A percentile compares a stretch with the other conserved stretches of the same genome.
Conservation (phyloP, 2,329 filamentous ascomycete species). For the Aspergillus fumigatus region DNA sequence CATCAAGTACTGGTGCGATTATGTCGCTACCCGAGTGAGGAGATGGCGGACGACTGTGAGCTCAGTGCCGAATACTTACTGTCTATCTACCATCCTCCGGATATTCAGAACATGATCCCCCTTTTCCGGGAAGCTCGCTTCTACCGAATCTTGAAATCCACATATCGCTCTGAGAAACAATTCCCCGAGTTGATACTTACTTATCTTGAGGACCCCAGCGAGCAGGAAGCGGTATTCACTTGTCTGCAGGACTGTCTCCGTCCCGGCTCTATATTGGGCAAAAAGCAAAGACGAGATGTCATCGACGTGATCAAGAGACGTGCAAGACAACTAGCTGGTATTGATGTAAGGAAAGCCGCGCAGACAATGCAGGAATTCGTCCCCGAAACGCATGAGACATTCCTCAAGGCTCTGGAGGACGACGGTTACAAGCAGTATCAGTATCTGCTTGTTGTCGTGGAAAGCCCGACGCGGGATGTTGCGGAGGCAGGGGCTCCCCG, state of each 20-base stretch:
- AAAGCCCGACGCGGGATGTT: conserved; percentile 48
- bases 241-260: conserved; percentile 73
- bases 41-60: conserved; percentile 88
- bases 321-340: conserved; percentile 60
- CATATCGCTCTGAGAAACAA: conserved; percentile 74
- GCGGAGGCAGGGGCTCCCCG: conserved; percentile 28
- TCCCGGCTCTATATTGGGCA: conserved; percentile 57
- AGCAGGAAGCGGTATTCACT: conserved; percentile 70
- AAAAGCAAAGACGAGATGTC: conserved; percentile 69
- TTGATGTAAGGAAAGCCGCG: conserved; percentile 64
- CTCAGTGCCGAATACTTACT: conserved; percentile 94
- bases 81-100: conserved; percentile 86
- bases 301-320: conserved; percentile 62
- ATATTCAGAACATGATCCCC: conserved; percentile 70
- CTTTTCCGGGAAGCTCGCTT: conserved; percentile 76
- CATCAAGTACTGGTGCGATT: conserved; percentile 76
- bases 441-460: conserved; percentile 74
- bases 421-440: conserved; percentile 63
- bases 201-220: conserved; percentile 80
- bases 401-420: conserved; percentile 59
- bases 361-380: conserved; percentile 59
- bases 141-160: conserved; percentile 84
- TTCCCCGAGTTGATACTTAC: conserved; percentile 72
- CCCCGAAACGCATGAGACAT: conserved; percentile 60
- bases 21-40: conserved; percentile 74